Percentiles rank a stretch among this genome's conserved stretches.
Conservation (phyloP, 176 grass and related monocot genomes). For the Themeda triandra region DNA sequence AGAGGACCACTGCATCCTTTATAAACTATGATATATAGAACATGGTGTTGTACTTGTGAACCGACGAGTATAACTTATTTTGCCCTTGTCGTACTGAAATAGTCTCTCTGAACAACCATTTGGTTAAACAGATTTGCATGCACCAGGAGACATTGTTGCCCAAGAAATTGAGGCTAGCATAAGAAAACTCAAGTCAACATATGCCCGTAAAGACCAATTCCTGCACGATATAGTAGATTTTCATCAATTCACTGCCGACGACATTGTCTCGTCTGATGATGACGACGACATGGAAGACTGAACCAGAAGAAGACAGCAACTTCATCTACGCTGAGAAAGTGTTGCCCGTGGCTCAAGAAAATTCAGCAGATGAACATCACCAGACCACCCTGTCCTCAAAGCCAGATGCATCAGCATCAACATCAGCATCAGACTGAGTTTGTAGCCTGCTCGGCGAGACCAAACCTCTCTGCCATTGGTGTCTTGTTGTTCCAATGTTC, state of each 20-base stretch:
- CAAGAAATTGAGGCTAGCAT: slow-evolving; percentile 44
- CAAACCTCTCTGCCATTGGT: too few species aligned
- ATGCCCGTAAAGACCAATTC: slow-evolving; percentile 54
- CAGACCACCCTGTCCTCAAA: background rate
- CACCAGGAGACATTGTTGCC: slow-evolving; percentile 50
- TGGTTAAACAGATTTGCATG: slow-evolving; percentile 40
- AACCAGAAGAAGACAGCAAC: slow-evolving; percentile 11
- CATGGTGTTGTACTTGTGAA: background rate
- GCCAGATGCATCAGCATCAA: too few species aligned
- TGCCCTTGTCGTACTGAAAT: background rate
- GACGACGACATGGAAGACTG: background rate
- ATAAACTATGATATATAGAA: too few species aligned
- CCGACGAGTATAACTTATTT: too few species aligned
- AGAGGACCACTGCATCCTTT: background rate
- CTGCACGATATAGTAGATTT: slow-evolving; percentile 47
- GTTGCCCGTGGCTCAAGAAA: background rate
- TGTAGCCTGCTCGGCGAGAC: too few species aligned
- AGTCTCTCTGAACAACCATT: background rate
- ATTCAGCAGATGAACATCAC: background rate
- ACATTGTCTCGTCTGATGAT: slow-evolving; percentile 24
- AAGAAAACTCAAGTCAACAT: slow-evolving; percentile 47
- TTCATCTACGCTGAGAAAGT: background rate
- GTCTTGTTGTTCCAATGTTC: too few species aligned
- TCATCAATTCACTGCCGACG: slow-evolving; percentile 29
- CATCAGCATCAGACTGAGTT: too few species aligned